phyloP scores from a whole-genome alignment of 345 rosid species.

The Eucalyptus grandis region DNA sequence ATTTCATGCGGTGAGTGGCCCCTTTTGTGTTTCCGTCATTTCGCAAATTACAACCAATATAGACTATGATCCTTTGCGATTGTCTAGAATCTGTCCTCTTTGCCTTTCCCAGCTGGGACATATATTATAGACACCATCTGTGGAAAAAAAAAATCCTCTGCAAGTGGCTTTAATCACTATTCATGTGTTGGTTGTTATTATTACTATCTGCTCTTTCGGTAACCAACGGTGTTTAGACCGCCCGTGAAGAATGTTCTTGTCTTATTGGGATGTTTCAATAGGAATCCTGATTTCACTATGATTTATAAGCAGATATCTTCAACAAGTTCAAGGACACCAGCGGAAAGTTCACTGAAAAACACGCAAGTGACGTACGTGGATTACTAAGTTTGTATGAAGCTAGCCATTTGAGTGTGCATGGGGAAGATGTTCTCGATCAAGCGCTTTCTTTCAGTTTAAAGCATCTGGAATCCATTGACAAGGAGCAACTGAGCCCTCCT shows the following conservation, averaged over 20 bases:
- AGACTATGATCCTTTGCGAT: neutral
- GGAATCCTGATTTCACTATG: neutral
- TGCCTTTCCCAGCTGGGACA: neutral
- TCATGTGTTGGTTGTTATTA: neutral
- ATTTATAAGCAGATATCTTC: constrained; percentile 5
- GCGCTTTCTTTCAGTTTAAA: neutral
- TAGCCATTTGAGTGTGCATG: neutral
- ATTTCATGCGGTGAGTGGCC: neutral
- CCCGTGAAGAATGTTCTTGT: too few relatives aligned
- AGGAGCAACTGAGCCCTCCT: neutral
- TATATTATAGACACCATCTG: accelerated
- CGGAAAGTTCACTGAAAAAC: constrained; percentile 3
- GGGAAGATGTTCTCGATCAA: neutral
- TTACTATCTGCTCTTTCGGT: neutral
- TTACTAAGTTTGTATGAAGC: neutral
- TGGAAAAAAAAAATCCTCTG: neutral
- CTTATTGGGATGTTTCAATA: neutral
- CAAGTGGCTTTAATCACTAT: neutral
- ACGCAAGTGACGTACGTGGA: neutral
- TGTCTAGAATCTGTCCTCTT: neutral
- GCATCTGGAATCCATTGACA: neutral
- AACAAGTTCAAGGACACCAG: constrained; percentile 6
- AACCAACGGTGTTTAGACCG: too few relatives aligned
- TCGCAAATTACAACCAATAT: neutral
- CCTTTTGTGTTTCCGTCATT: neutral